phyloP scores from a whole-genome alignment of 352 stramenopile genomes.

The Peronosclerospora sorghi region DNA sequence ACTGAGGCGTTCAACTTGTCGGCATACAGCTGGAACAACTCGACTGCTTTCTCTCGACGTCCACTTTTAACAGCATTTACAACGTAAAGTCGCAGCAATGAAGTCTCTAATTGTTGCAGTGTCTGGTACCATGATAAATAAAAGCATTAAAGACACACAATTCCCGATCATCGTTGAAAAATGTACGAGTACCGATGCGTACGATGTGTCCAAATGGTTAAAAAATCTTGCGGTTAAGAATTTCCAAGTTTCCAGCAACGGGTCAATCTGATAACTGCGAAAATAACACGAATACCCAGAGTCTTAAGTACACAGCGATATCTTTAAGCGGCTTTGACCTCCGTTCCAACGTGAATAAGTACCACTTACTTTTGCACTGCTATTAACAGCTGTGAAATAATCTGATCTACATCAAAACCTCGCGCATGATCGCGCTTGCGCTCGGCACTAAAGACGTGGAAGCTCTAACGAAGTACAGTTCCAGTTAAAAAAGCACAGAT shows the following conservation, averaged over 20 bases:
- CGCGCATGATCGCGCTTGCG: conserved; percentile 59
- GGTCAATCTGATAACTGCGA: conserved; percentile 60
- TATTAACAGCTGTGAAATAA: conserved; percentile 53
- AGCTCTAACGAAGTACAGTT: conserved; percentile 27
- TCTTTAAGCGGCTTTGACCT: neutral
- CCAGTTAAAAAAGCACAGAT: neutral
- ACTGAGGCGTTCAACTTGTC: conserved; percentile 50
- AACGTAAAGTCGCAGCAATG: conserved; percentile 61
- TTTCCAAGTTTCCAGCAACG: conserved; percentile 69
- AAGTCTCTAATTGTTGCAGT: conserved; percentile 51
- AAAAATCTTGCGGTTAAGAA: conserved; percentile 76
- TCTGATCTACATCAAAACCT: conserved; percentile 71
- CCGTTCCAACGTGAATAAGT: neutral
- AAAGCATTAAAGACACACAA: neutral
- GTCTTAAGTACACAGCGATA: conserved; percentile 1
- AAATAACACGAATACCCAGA: conserved; percentile 2
- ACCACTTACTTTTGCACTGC: conserved; percentile 39
- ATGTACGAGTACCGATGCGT: conserved; percentile 29
- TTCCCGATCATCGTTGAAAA: neutral
- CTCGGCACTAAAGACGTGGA: conserved; percentile 63
- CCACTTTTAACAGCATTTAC: conserved; percentile 66
- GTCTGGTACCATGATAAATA: conserved; percentile 21
- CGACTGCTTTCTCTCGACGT: conserved; percentile 51
- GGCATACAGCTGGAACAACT: conserved; percentile 65
- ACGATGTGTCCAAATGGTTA: conserved; percentile 65